Evolutionary conservation across 306 rosid species (phyloP).

Genomic region (Corylus americana): DNA sequence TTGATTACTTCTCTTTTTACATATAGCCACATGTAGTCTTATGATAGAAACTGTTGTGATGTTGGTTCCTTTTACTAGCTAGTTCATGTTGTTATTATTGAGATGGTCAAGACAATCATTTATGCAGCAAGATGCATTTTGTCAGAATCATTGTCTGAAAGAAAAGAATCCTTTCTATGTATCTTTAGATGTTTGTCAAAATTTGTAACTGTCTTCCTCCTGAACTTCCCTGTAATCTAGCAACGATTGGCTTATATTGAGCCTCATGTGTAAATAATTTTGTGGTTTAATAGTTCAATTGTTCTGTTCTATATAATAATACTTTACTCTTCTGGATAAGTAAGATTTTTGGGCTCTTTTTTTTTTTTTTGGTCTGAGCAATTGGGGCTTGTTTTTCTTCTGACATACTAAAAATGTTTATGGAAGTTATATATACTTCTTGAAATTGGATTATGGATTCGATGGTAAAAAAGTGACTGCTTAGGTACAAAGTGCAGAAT

Average conservation of each 20-base stretch:
- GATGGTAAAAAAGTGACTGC: neutral
- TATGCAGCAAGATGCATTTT: neutral
- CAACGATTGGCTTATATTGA: neutral
- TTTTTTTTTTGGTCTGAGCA: too few species aligned
- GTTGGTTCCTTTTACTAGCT: slow-evolving; percentile 1
- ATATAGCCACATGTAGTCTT: neutral
- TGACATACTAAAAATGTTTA: neutral
- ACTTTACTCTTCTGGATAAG: neutral
- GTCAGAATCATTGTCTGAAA: neutral
- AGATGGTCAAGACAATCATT: neutral
- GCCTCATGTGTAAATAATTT: neutral
- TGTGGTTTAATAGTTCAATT: neutral
- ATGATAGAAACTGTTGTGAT: neutral
- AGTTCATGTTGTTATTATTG: neutral
- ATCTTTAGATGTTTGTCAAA: neutral
- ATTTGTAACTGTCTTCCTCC: neutral
- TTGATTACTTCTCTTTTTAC: neutral
- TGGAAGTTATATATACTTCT: neutral
- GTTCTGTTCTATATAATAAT: neutral
- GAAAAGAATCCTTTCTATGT: neutral
- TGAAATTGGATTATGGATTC: neutral
- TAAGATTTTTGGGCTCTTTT: neutral
- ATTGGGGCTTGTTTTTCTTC: too few species aligned
- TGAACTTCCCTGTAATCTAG: neutral
- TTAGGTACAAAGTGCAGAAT: neutral